Conservation (phyloP, 169 alveolate genomes). For the Perkinsus olseni region DNA sequence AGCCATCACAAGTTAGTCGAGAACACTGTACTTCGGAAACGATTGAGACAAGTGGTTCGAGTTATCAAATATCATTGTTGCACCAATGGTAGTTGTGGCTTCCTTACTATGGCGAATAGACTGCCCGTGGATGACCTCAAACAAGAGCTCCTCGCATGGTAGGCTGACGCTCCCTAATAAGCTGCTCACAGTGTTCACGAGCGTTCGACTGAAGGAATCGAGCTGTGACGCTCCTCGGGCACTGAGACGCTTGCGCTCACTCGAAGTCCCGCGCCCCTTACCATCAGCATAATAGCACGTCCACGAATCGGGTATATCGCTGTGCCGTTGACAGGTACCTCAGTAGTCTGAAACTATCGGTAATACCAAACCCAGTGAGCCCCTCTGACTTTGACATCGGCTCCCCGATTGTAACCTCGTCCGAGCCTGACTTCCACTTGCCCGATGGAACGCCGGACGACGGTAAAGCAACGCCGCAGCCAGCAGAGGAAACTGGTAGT, state of each 20-base stretch:
- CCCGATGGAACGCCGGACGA: not conserved
- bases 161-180: not conserved
- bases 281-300: no score
- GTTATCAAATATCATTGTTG: no score
- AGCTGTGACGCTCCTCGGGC: no score
- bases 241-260: no score
- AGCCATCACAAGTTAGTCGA: no score
- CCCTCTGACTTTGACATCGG: not conserved
- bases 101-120: not conserved
- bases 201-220: no score
- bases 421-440: not conserved
- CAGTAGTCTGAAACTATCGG: not conserved
- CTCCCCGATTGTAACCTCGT: not conserved
- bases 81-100: no score
- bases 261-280: no score
- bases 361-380: not conserved
- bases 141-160: not conserved
- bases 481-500: not conserved
- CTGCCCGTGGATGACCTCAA: not conserved
- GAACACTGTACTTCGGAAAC: no score
- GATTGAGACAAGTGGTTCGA: no score
- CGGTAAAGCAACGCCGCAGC: not conserved
- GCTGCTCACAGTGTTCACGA: not conserved
- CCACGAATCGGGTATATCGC: no score
- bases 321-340: not conserved